Base-by-base conservation (phyloP, 257 asterid genomes). In the Solanum clarkiae region DNA sequence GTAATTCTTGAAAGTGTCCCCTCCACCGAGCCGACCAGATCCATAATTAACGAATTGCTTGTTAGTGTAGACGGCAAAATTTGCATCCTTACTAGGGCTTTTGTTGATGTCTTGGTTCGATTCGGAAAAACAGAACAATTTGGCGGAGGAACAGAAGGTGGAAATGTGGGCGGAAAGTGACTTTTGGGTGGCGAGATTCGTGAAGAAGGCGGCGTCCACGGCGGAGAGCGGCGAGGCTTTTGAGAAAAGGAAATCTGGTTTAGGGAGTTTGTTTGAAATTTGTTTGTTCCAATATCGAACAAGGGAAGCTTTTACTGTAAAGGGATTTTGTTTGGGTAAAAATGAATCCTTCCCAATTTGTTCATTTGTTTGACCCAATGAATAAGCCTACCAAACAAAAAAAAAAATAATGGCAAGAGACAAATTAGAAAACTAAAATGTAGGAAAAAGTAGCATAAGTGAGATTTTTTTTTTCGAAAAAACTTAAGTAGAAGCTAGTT, bases 181-280 rank as follows among this genome's bases (percentile, higher is more conserved):
- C 16, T 91, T 89, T 5, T 88, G 85, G 62, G 95, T 29, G 45
- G 93, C 95, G 68, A 93, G 93, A 51, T 90, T 92, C 53, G 93
- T 60, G 91, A 85, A 95, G 65, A 92, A 90, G 1, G 97, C 94
- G 0, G 93, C 87, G 20, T 91, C 85, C 6, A 86, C 85, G n/a
- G 91, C 40, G n/a, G 98, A 89, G 47, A 95, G 87, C 2, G 99
- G 98, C 0, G 99, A 95, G 26, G 94, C 92, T 90, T 95, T 95
- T 55, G 95, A 91, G 47, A 95, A 90, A 2, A 94, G 88, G 70
- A 94, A 94, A 12, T 89, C 5, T 5, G 97, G 88, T 8, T 65
- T 91, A 7, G 95, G 90, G 84, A 62, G 86, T n/a, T 84, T 84
- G 26, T 87, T 90, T 49, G 93, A 87, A 60, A 94, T 90, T 89